Evolutionary conservation across 768 basidiomycete species (phyloP).

Genomic region (Pilatotrama ljubarskyi): DNA sequence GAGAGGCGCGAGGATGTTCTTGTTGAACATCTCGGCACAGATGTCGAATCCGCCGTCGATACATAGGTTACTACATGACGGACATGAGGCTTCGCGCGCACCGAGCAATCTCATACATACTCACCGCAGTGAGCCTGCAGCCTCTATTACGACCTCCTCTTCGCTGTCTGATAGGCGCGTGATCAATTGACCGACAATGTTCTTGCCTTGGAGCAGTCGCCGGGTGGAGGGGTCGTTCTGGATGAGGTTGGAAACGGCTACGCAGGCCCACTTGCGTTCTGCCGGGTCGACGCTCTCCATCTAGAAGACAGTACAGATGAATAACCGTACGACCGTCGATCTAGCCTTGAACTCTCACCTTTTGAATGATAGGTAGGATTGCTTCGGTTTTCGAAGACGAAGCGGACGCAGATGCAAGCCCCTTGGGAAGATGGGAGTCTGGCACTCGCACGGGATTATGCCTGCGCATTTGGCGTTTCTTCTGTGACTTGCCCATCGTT

Average conservation of each 20-base stretch:
- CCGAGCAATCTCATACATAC: neutral
- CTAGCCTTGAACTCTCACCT: conserved; percentile 49
- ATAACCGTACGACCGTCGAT: neutral
- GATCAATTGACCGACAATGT: conserved; percentile 85
- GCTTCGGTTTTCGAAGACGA: conserved; percentile 75
- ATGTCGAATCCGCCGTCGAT: conserved; percentile 96
- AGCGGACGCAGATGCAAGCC: conserved; percentile 71
- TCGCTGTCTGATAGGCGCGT: conserved; percentile 85
- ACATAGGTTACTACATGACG: conserved; percentile 39
- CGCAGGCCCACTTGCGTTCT: conserved; percentile 95
- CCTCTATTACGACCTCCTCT: conserved; percentile 90
- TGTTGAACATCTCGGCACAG: conserved; percentile 97
- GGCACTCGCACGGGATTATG: conserved; percentile 95
- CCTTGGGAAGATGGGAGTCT: conserved; percentile 85
- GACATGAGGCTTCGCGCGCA: neutral
- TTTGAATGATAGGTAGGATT: conserved; percentile 87
- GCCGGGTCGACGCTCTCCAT: conserved; percentile 73
- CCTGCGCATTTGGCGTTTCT: conserved; percentile 78
- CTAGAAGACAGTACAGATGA: conserved; percentile 36
- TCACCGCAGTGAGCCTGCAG: conserved; percentile 83
- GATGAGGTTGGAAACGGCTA: conserved; percentile 93
- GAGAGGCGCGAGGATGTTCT: conserved; percentile 81
- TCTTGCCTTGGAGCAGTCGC: conserved; percentile 85
- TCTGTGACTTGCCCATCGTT: conserved; percentile 91
- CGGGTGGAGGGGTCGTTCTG: conserved; percentile 94